Evolutionary conservation across 257 asterid species (phyloP).

Genomic region (Apocynum venetum): DNA sequence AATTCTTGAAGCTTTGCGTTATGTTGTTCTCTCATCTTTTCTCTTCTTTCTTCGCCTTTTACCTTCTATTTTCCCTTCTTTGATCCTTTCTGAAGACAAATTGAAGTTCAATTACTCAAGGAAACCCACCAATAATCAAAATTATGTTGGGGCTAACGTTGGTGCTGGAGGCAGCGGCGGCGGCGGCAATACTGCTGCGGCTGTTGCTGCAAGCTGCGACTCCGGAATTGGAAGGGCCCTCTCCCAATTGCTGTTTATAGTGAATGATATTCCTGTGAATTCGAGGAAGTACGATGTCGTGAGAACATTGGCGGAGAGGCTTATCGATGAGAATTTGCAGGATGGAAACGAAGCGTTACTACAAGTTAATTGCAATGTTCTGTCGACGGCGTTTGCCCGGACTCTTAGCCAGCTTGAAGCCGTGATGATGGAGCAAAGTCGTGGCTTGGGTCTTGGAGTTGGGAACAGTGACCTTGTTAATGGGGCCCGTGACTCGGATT

Average conservation of each 20-base stretch:
- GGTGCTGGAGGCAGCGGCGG: constrained; percentile 22
- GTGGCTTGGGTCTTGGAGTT: constrained; percentile 2
- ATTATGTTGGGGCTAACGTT: constrained; percentile 12
- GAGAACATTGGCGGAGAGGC: constrained; percentile 63
- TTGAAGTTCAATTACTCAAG: constrained; percentile 11
- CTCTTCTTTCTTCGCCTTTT: constrained; percentile 57
- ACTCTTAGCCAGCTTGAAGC: constrained; percentile 62
- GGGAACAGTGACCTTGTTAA: constrained; percentile 18
- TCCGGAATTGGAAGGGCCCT: constrained; percentile 75
- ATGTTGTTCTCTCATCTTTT: constrained; percentile 35
- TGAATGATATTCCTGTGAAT: constrained; percentile 78
- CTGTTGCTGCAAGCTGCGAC: not conserved
- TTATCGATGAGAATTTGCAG: constrained; percentile 60
- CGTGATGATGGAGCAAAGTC: constrained; percentile 33
- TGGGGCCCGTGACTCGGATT: constrained; percentile 9
- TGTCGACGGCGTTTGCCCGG: constrained; percentile 58
- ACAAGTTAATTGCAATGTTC: constrained; percentile 51
- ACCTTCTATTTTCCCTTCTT: constrained; percentile 41
- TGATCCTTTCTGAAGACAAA: constrained; percentile 18
- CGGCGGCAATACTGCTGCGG: not conserved
- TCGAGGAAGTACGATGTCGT: constrained; percentile 81
- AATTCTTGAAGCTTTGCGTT: constrained; percentile 39
- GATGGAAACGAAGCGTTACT: constrained; percentile 35
- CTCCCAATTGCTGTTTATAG: constrained; percentile 59
- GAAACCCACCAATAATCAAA: constrained; percentile 15